These are phyloP conservation scores for Lasiosphaeriaceae sp. DNA, from an alignment of 495 filamentous ascomycete species.

Conservation along the genomic window DNA sequence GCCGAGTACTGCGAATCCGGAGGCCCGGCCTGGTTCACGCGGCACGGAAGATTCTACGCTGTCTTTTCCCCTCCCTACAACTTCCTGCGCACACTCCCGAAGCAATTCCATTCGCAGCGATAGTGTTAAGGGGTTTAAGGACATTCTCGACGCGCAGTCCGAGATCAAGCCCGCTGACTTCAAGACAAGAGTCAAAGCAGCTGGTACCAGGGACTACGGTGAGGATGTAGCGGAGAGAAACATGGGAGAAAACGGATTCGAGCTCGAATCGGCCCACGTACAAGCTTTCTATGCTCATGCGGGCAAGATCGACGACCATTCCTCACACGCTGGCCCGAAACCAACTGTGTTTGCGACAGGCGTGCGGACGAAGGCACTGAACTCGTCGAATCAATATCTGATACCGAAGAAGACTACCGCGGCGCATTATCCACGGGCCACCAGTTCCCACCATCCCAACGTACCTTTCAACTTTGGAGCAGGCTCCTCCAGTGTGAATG, in stretches of 20 bases:
- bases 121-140: conserved; percentile 32
- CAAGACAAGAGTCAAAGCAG: conserved; percentile 39
- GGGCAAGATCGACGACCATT: neutral
- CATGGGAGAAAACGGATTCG: conserved; percentile 33
- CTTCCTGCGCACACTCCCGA: conserved; percentile 9
- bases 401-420: conserved; percentile 17
- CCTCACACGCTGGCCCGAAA: neutral
- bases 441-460: neutral
- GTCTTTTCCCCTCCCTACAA: conserved; percentile 6
- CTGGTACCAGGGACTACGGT: conserved; percentile 46
- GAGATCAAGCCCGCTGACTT: conserved; percentile 44
- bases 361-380: conserved; percentile 19
- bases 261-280: conserved; percentile 27
- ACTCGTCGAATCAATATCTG: conserved; percentile 10
- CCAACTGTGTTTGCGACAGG: conserved; percentile 7
- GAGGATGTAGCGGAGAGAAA: conserved; percentile 57
- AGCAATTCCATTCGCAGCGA: conserved; percentile 22
- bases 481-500: neutral
- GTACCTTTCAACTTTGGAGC: neutral
- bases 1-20: conserved; percentile 3
- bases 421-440: neutral
- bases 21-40: conserved; percentile 12
- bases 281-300: conserved; percentile 26
- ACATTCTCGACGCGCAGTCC: conserved; percentile 50
- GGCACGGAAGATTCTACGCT: neutral